These are phyloP conservation scores for Saccharomycopsis lassenensis DNA, from an alignment of 805 yeast species.

Conservation along the genomic window DNA sequence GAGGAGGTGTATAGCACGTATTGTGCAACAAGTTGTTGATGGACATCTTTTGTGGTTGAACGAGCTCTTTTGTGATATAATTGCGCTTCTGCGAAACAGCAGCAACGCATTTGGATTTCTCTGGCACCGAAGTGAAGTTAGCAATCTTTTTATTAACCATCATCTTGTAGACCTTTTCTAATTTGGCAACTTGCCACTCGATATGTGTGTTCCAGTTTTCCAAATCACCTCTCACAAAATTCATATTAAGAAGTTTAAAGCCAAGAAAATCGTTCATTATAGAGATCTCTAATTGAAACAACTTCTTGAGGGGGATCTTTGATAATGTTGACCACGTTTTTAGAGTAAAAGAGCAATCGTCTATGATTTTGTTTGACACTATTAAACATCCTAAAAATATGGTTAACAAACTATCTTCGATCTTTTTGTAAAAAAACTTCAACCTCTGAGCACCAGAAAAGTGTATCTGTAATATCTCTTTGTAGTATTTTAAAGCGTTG, in stretches of 20 bases:
- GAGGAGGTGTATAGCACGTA: too few relatives aligned
- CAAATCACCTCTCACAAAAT: conserved; percentile 3
- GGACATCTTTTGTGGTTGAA: too few relatives aligned
- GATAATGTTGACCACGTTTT: conserved; percentile 36
- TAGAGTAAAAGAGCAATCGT: conserved; percentile 40
- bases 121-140: neutral
- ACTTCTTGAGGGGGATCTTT: conserved; percentile 18
- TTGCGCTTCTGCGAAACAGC: too few relatives aligned
- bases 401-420: conserved; percentile 9
- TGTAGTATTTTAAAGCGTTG: conserved; percentile 10
- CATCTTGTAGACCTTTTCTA: neutral
- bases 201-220: conserved; percentile 1
- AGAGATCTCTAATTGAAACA: conserved; percentile 12
- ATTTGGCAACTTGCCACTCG: neutral
- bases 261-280: conserved; percentile 2
- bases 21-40: too few relatives aligned
- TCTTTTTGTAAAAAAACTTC: conserved; percentile 12
- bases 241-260: conserved; percentile 3
- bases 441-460: neutral
- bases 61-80: too few relatives aligned
- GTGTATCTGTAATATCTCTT: neutral
- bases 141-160: neutral
- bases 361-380: conserved; percentile 34
- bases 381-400: conserved; percentile 25
- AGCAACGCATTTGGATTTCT: too few relatives aligned